phyloP scores from a whole-genome alignment of 2,329 filamentous ascomycete genomes.

The Apiospora aurea region DNA sequence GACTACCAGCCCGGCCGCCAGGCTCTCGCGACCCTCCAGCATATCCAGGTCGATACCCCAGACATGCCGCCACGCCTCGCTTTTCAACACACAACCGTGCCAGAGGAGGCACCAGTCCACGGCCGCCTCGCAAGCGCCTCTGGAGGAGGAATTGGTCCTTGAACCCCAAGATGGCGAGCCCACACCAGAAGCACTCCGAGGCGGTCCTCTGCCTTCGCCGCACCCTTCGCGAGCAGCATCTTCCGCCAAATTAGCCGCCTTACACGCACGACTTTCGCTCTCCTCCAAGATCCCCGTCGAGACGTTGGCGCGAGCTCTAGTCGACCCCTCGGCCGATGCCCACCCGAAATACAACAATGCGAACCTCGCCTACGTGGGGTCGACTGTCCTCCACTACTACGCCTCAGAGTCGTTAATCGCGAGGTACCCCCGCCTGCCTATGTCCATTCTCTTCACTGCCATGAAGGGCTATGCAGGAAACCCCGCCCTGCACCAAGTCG shows the following conservation, averaged over 20 bases:
- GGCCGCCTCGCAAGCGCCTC: slow-evolving; percentile 32
- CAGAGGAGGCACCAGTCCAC: slow-evolving; percentile 39
- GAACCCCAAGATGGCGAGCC: slow-evolving; percentile 25
- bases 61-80: slow-evolving; percentile 28
- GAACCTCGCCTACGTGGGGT: slow-evolving; percentile 81
- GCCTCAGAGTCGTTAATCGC: slow-evolving; percentile 86
- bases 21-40: slow-evolving; percentile 27
- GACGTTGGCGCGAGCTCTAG: slow-evolving; percentile 84
- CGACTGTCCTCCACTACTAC: slow-evolving; percentile 86
- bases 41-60: slow-evolving; percentile 26
- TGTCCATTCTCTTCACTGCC: slow-evolving; percentile 84
- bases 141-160: slow-evolving; percentile 31
- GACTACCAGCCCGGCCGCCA: slow-evolving; percentile 52
- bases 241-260: slow-evolving; percentile 89
- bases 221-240: slow-evolving; percentile 68
- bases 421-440: slow-evolving; percentile 89
- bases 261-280: slow-evolving; percentile 88
- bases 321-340: slow-evolving; percentile 84
- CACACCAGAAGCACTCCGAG: background rate
- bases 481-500: slow-evolving; percentile 75
- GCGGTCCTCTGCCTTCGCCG: slow-evolving; percentile 70
- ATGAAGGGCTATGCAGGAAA: slow-evolving; percentile 85
- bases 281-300: slow-evolving; percentile 82
- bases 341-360: slow-evolving; percentile 87
- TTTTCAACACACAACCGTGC: slow-evolving; percentile 22